A percentile compares a stretch with the other conserved stretches of the same genome.
Conservation (phyloP, 495 filamentous ascomycete genomes). For the Podospora pseudoanserina region DNA sequence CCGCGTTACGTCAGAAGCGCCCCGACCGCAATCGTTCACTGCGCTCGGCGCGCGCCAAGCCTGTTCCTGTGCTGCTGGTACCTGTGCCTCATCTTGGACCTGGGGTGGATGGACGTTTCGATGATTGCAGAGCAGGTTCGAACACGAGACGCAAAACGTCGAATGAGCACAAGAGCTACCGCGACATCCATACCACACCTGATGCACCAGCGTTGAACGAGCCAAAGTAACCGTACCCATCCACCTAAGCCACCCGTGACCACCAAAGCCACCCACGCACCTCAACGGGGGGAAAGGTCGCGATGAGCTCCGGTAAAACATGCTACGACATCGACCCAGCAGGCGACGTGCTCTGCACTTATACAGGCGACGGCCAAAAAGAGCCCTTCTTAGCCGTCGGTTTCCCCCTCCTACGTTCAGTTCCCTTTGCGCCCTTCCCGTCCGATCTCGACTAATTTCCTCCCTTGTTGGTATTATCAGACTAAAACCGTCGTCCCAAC, state of each 20-base stretch:
- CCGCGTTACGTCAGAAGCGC: slow-evolving; percentile 14
- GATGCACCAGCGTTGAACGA: not conserved
- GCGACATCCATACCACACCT: not conserved
- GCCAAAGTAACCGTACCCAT: not conserved
- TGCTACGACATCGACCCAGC: slow-evolving; percentile 40
- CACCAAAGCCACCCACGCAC: not conserved
- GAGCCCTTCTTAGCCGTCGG: slow-evolving; percentile 24
- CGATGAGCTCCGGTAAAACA: slow-evolving; percentile 27
- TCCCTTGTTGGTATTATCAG: slow-evolving; percentile 15
- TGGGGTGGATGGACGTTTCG: not conserved
- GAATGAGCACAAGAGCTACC: not conserved
- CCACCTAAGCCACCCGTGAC: not conserved
- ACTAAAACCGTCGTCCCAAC: slow-evolving; percentile 31
- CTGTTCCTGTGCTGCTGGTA: not conserved
- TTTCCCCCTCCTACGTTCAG: not conserved
- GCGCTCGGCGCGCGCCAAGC: slow-evolving; percentile 9
- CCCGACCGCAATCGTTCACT: not conserved
- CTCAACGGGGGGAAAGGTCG: slow-evolving; percentile 5
- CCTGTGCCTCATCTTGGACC: not conserved
- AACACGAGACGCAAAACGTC: not conserved
- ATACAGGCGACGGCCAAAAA: slow-evolving; percentile 26
- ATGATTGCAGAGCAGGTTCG: not conserved
- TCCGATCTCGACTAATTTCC: not conserved
- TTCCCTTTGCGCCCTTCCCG: not conserved
- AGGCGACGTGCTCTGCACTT: slow-evolving; percentile 36